Conservation (phyloP, 257 asterid genomes). For the Gentiana straminea region DNA sequence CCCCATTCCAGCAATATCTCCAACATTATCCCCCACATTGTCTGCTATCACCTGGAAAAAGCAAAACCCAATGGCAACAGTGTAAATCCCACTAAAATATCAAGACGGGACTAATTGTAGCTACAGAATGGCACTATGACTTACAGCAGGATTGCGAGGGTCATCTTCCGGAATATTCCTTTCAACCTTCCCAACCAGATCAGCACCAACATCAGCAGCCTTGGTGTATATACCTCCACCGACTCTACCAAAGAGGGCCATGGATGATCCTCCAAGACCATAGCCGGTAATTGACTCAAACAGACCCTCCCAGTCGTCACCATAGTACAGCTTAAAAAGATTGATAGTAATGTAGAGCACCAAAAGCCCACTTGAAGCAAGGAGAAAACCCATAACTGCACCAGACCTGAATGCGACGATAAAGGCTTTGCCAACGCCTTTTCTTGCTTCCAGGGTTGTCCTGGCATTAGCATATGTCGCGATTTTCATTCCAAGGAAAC, state of each 20-base stretch:
- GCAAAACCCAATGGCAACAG: background rate
- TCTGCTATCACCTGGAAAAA: conserved; percentile 82
- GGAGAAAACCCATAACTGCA: conserved; percentile 95
- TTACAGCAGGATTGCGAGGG: conserved; percentile 43
- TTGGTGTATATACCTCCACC: conserved; percentile 91
- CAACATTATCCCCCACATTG: conserved; percentile 91
- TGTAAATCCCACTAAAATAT: background rate
- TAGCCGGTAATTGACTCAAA: conserved; percentile 85
- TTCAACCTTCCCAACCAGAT: conserved; percentile 46
- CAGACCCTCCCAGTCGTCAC: conserved; percentile 91
- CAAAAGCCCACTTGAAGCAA: conserved; percentile 80
- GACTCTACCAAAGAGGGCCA: conserved; percentile 91
- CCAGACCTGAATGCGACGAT: conserved; percentile 43
- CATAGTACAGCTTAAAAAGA: conserved; percentile 73
- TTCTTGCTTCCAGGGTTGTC: conserved; percentile 85
- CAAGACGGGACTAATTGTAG: background rate
- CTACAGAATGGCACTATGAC: conserved; percentile 5
- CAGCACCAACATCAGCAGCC: conserved; percentile 55
- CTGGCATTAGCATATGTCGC: conserved; percentile 93
- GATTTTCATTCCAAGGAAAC: conserved; percentile 91
- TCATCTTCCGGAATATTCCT: conserved; percentile 51
- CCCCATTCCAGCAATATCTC: conserved; percentile 91
- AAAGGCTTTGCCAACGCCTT: conserved; percentile 58
- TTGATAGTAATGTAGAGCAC: conserved; percentile 69
- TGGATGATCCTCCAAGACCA: conserved; percentile 93